Conservation (phyloP, 2,329 filamentous ascomycete genomes). For the Stagonosporopsis rhizophila region DNA sequence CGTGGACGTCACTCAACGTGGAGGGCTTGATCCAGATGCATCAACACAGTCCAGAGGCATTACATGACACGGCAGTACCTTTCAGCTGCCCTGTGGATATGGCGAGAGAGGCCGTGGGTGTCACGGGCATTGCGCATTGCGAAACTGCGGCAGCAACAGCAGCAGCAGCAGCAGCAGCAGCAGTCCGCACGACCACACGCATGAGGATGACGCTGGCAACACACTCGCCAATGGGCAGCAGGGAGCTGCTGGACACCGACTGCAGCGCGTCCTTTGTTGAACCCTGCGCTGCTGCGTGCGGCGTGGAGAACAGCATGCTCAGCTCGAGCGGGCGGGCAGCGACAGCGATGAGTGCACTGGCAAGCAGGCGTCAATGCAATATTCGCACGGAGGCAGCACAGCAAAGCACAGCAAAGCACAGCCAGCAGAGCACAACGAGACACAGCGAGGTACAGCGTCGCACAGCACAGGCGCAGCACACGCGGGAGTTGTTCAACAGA, state of each 20-base stretch:
- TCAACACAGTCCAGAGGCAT: neutral
- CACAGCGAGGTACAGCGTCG: slow-evolving; percentile 17
- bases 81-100: neutral
- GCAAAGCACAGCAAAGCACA: no score
- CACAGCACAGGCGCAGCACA: slow-evolving; percentile 37
- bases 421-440: no score
- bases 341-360: no score
- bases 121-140: neutral
- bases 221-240: slow-evolving; percentile 16
- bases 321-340: slow-evolving; percentile 15
- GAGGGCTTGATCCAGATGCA: neutral
- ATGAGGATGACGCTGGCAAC: slow-evolving; percentile 6
- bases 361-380: no score
- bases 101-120: neutral
- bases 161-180: no score
- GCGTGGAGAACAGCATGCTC: slow-evolving; percentile 4
- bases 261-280: slow-evolving; percentile 7
- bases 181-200: neutral
- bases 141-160: no score
- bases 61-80: no score
- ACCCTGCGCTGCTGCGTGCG: slow-evolving; percentile 9
- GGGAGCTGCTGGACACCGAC: no score
- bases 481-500: slow-evolving; percentile 41
- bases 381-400: no score
- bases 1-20: slow-evolving; percentile 15